These are phyloP conservation scores for Debaryomyces subglobosus DNA, from an alignment of 1,139 yeast genomes.

Conservation along the genomic window DNA sequence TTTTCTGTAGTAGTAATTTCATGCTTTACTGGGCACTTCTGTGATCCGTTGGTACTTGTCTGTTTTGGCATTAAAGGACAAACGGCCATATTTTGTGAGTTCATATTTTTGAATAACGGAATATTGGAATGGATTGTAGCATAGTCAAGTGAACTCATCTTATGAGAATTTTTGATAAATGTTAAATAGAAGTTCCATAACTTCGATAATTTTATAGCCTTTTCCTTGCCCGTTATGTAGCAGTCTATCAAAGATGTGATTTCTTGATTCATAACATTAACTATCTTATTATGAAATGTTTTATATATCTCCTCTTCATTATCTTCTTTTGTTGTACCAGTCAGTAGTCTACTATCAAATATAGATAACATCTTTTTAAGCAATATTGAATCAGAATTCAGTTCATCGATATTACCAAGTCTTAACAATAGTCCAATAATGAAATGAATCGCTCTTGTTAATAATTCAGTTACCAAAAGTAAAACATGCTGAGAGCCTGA, in stretches of 20 bases:
- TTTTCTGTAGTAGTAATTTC: neutral
- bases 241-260: conserved; percentile 22
- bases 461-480: conserved; percentile 33
- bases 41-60: conserved; percentile 3
- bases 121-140: conserved; percentile 40
- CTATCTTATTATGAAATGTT: conserved; percentile 15
- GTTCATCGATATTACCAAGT: conserved; percentile 20
- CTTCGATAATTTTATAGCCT: conserved; percentile 32
- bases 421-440: conserved; percentile 40
- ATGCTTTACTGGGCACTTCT: neutral
- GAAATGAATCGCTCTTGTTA: conserved; percentile 38
- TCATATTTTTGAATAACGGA: conserved; percentile 28
- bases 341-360: neutral
- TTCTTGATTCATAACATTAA: conserved; percentile 21
- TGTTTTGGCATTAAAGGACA: conserved; percentile 19
- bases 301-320: neutral
- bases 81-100: conserved; percentile 11
- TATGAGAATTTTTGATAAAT: conserved; percentile 34
- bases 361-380: neutral
- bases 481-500: conserved; percentile 28
- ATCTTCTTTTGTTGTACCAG: neutral
- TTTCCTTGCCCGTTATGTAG: conserved; percentile 21
- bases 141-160: conserved; percentile 33
- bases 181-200: conserved; percentile 48
- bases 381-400: neutral